These are phyloP conservation scores for Boletus subparvulus DNA, from an alignment of 768 basidiomycete species.

Conservation along the genomic window DNA sequence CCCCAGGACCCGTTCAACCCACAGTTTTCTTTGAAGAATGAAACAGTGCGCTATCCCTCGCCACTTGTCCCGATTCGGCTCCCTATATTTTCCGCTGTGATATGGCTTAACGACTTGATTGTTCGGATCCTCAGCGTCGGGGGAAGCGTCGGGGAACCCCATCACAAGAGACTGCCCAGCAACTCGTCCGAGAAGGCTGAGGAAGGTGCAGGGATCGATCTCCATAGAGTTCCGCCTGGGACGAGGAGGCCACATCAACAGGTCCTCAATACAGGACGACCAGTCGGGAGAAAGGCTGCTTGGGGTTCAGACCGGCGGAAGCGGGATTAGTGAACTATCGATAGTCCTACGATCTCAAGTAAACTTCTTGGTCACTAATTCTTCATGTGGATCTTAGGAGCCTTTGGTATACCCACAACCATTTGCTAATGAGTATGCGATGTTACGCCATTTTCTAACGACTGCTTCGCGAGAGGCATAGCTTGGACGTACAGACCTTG, in stretches of 20 bases:
- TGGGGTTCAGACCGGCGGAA: slow-evolving; percentile 45
- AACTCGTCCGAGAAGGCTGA: slow-evolving; percentile 61
- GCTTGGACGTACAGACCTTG: not conserved
- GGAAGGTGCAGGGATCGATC: slow-evolving; percentile 48
- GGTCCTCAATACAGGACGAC: not conserved
- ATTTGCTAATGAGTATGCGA: slow-evolving; percentile 11
- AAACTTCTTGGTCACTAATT: slow-evolving; percentile 11
- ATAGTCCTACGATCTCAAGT: slow-evolving; percentile 9
- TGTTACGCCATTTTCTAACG: not conserved
- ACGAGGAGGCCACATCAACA: slow-evolving; percentile 13
- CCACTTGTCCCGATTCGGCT: slow-evolving; percentile 79
- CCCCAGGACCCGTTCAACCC: slow-evolving; percentile 79
- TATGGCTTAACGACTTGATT: slow-evolving; percentile 71
- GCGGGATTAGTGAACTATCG: slow-evolving; percentile 37
- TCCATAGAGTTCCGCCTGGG: slow-evolving; percentile 14
- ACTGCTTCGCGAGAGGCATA: not conserved
- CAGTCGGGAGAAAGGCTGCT: slow-evolving; percentile 12
- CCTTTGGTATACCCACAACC: slow-evolving; percentile 16
- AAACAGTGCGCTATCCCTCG: slow-evolving; percentile 61
- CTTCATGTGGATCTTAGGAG: slow-evolving; percentile 8
- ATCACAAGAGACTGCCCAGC: slow-evolving; percentile 36
- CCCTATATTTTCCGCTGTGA: slow-evolving; percentile 70
- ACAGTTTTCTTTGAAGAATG: slow-evolving; percentile 34
- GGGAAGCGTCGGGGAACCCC: slow-evolving; percentile 27
- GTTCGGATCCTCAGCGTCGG: slow-evolving; percentile 62